phyloP scores from a whole-genome alignment of 306 rosid species.

The Fagus crenata region DNA sequence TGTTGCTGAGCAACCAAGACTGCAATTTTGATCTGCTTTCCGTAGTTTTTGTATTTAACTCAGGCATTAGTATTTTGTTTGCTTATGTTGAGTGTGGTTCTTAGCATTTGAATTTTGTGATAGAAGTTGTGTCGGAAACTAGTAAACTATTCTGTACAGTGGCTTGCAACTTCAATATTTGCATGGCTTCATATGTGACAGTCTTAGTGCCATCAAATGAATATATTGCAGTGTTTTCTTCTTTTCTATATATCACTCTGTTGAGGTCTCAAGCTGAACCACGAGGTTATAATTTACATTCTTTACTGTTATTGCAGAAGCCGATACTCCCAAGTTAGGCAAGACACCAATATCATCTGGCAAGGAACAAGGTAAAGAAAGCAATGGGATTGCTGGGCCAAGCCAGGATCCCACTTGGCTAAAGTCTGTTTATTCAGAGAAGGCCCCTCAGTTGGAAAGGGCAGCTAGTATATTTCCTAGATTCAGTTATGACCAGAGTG shows the following conservation, averaged over 20 bases:
- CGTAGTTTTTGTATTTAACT: background rate
- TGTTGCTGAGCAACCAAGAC: background rate
- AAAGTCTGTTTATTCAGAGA: conserved; percentile 66
- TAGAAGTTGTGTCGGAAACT: background rate
- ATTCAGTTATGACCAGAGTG: conserved; percentile 57
- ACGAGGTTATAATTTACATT: conserved; percentile 26
- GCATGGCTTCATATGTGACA: conserved; percentile 30
- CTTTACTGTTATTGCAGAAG: conserved; percentile 53
- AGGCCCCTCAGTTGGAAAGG: conserved; percentile 58
- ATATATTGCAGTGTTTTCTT: conserved; percentile 8
- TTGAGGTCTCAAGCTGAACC: conserved; percentile 12
- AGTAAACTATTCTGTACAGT: background rate
- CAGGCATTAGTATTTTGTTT: background rate
- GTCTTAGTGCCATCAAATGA: background rate
- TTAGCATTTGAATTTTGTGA: background rate
- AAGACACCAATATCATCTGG: conserved; percentile 41
- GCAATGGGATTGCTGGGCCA: conserved; percentile 63
- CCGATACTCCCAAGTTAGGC: conserved; percentile 66
- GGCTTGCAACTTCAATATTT: background rate
- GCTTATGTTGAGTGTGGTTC: background rate
- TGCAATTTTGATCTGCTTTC: background rate
- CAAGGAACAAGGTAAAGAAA: conserved; percentile 61
- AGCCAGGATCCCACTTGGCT: conserved; percentile 83
- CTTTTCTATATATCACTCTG: background rate
- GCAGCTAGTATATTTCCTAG: conserved; percentile 63